These are phyloP conservation scores for Bauhinia variegata DNA, from an alignment of 306 rosid species.

Conservation along the genomic window DNA sequence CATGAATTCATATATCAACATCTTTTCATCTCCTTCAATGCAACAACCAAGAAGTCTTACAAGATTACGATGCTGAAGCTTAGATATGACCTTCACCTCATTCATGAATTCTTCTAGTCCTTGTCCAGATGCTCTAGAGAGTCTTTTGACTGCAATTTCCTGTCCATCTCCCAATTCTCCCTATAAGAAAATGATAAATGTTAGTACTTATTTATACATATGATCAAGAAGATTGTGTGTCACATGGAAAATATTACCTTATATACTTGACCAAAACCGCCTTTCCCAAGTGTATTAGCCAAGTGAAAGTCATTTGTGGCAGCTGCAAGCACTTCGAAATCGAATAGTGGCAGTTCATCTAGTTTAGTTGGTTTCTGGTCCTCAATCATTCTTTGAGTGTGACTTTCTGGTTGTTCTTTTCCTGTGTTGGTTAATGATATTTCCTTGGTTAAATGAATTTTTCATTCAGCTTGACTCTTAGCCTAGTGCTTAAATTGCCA, in stretches of 20 bases:
- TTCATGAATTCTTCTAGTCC: slow-evolving; percentile 54
- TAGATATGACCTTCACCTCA: slow-evolving; percentile 50
- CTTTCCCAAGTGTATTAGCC: slow-evolving; percentile 36
- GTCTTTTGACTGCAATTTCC: slow-evolving; percentile 56
- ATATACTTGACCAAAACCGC: slow-evolving; percentile 27
- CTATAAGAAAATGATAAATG: no score
- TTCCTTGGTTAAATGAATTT: neutral
- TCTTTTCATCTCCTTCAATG: slow-evolving; percentile 49
- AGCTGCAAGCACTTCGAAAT: slow-evolving; percentile 39
- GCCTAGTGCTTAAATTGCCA: no score
- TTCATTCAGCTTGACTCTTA: no score
- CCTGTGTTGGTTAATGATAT: neutral
- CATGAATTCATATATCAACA: slow-evolving; percentile 55
- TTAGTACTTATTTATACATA: no score
- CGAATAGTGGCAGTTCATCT: slow-evolving; percentile 47
- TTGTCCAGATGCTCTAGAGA: slow-evolving; percentile 48
- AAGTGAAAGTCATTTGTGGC: slow-evolving; percentile 50
- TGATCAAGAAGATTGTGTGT: no score
- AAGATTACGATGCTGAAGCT: slow-evolving; percentile 60
- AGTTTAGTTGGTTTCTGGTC: slow-evolving; percentile 34
- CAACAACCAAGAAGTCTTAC: slow-evolving; percentile 51
- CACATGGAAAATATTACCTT: no score
- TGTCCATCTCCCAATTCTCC: slow-evolving; percentile 40
- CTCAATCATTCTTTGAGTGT: slow-evolving; percentile 18
- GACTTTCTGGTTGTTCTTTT: slow-evolving; percentile 12